phyloP scores from a whole-genome alignment of 768 basidiomycete genomes.

The Mrakia gelida region DNA sequence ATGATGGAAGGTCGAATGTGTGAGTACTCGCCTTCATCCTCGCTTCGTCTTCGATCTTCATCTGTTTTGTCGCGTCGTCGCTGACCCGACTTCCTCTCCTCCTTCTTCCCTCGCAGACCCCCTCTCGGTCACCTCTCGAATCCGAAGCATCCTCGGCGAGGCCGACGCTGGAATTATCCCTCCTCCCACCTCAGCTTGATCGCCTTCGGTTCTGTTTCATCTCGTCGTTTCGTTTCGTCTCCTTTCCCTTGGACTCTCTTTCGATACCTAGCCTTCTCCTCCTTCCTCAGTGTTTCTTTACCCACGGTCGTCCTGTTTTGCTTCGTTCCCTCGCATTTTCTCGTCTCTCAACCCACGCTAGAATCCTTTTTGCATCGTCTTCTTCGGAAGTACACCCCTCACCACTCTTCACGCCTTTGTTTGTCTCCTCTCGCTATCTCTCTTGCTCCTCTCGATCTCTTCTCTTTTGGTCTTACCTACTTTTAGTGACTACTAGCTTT shows the following conservation, averaged over 20 bases:
- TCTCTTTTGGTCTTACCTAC: not conserved
- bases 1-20: conserved; percentile 61
- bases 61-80: not conserved
- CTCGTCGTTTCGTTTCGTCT: not conserved
- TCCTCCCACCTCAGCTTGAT: not conserved
- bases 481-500: not conserved
- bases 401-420: not conserved
- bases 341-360: too few relatives aligned
- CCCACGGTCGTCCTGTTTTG: not conserved
- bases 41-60: not conserved
- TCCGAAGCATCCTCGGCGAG: conserved; percentile 15
- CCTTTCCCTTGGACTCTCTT: not conserved
- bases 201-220: not conserved
- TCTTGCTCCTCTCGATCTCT: not conserved
- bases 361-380: not conserved
- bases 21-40: not conserved
- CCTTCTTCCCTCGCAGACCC: conserved; percentile 2
- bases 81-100: not conserved
- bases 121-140: conserved; percentile 21
- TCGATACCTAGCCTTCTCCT: not conserved
- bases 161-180: not conserved
- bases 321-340: too few relatives aligned
- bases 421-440: not conserved
- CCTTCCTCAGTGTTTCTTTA: not conserved
- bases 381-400: not conserved